These are phyloP conservation scores for Halophytophthora polymorphica DNA, from an alignment of 352 stramenopile genomes.

Conservation along the genomic window DNA sequence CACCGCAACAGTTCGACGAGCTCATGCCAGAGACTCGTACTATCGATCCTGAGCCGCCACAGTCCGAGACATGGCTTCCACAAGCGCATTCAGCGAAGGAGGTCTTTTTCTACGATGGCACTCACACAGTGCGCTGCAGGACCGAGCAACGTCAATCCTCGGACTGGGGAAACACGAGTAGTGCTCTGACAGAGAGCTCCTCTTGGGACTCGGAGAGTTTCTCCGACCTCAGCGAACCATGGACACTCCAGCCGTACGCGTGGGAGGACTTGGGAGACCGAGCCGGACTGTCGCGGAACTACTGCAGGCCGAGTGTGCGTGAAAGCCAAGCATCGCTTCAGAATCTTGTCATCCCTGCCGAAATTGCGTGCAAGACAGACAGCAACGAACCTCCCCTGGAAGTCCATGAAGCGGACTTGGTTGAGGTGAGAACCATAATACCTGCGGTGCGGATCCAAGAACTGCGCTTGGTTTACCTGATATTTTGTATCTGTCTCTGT, in stretches of 20 bases:
- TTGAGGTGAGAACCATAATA: constrained; percentile 37
- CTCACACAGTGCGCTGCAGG: constrained; percentile 18
- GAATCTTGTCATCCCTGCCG: constrained; percentile 22
- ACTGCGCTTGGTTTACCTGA: neutral
- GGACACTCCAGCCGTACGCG: constrained; percentile 26
- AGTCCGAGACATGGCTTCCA: constrained; percentile 1
- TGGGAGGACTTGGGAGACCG: constrained; percentile 48
- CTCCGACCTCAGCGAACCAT: constrained; percentile 22
- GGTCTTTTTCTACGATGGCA: constrained; percentile 33
- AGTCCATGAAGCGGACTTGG: constrained; percentile 51
- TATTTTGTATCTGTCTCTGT: neutral
- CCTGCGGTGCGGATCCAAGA: neutral
- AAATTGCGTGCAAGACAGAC: constrained; percentile 10
- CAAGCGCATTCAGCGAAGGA: constrained; percentile 10
- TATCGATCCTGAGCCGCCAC: constrained; percentile 2
- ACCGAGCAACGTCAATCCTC: constrained; percentile 2
- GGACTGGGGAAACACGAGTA: constrained; percentile 23
- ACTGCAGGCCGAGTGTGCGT: constrained; percentile 13
- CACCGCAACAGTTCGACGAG: constrained; percentile 3
- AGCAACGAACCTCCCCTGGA: constrained; percentile 20
- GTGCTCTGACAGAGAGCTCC: constrained; percentile 31
- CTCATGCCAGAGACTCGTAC: neutral
- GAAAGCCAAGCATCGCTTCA: constrained; percentile 15
- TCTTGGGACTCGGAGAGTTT: constrained; percentile 27
- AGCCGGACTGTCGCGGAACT: constrained; percentile 11